Percentiles rank a stretch among this genome's conserved stretches.
phyloP scores from a whole-genome alignment of 225 moss, liverwort and hornwort genomes.

The Bryum argenteum region DNA sequence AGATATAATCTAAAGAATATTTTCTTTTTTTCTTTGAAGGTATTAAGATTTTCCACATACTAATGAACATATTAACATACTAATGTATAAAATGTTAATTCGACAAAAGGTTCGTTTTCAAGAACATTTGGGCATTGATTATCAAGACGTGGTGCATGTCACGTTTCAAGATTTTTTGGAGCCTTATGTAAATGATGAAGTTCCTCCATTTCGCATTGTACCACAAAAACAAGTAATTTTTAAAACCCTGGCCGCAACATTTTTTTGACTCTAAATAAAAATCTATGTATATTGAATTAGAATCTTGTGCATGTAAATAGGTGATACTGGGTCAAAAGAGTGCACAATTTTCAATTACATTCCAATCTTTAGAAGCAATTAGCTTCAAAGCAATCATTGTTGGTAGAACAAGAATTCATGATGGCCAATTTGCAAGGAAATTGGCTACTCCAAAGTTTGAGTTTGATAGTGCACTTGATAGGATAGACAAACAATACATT shows the following conservation, averaged over 20 bases:
- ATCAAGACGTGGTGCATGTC: conserved; percentile 58
- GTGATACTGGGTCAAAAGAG: conserved; percentile 74
- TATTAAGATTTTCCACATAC: no score
- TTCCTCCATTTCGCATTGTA: conserved; percentile 43
- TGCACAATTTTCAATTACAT: conserved; percentile 69
- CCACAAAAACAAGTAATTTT: conserved; percentile 49
- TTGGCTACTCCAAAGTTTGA: conserved; percentile 53
- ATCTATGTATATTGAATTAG: neutral
- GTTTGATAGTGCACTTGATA: conserved; percentile 64
- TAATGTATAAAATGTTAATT: no score
- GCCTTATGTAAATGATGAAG: conserved; percentile 20
- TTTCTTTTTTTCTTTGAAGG: no score
- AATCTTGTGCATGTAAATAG: conserved; percentile 21
- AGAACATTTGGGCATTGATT: conserved; percentile 65
- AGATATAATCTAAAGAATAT: no score
- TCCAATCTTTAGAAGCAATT: conserved; percentile 42
- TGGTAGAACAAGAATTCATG: conserved; percentile 62
- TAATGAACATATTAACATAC: neutral
- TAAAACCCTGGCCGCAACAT: accelerated
- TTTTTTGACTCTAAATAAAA: no score
- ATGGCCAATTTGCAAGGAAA: conserved; percentile 60
- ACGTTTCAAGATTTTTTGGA: conserved; percentile 71
- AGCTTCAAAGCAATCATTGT: conserved; percentile 56
- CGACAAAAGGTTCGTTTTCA: conserved; percentile 51
- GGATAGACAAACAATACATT: conserved; percentile 70